Evolutionary conservation across 2,329 filamentous ascomycete genomes (phyloP), one percentile per base, ranked within the genome.

Genomic region (Anthostomella pinea): DNA sequence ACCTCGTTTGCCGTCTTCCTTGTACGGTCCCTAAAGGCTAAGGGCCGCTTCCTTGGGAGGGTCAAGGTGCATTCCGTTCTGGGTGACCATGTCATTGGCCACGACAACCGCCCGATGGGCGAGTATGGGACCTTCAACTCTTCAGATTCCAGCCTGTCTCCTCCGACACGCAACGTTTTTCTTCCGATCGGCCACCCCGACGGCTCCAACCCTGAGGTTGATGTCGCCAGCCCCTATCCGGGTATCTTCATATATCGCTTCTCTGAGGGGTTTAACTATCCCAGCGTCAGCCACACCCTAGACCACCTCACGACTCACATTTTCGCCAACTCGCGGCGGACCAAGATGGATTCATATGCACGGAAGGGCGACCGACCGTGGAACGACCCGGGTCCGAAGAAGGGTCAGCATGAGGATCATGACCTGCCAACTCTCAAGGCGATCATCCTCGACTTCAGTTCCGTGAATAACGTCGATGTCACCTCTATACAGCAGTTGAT

Each of bases 221-320:
- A 84, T 8, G 71, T 95, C n/a, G 73, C 86, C 44, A 79, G 79
- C 36, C 90, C 93, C 1, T 87, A 93, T 54, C 91, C 91, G 0
- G 93, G 93, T 34, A 77, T 98, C 49, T 95, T 97, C 65, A 95
- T 97, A 56, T 97, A 95, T 68, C 82, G 91, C 28, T 96, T 95
- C 63, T 81, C 85, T 0, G 91, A 97, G 66, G 87, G 90, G 27
- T 95, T 95, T 73, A 95, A 93, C 65, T 98, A 97, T 56, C 88
- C 91, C 42, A 98, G 95, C 52, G 89, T 89, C 14, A 87, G 87
- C 54, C 83, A 87, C 59, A 89, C 94, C 47, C 78, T 95, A 38
- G 89, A 96, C 55, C 79, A 87, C 54, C 72, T 95, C 33, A 77
- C 80, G 3, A 65, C 73, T 2, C 77, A 81, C 49, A 79, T 95